Evolutionary conservation across 148 eudicot genomes (phyloP), one percentile per base, ranked within the genome.

Genomic region (Camellia granthamiana): DNA sequence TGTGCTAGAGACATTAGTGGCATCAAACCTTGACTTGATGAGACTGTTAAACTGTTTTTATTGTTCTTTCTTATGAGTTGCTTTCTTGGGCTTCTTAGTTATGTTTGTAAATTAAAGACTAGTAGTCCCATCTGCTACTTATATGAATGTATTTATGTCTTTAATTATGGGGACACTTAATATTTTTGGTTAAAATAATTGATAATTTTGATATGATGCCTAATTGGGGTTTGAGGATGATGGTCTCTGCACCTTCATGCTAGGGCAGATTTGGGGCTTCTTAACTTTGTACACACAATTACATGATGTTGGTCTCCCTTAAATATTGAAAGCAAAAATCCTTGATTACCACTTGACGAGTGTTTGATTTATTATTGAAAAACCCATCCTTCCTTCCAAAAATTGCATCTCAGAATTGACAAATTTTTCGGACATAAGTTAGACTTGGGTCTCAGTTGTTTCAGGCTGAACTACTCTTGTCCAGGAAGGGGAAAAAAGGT

Each of bases 1-100:
- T 96, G 99, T 89, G 96, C 93, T 79, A 91, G 97, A 69, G 85
- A 73, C 67, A 72, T 75, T 62, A 80, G 78, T 52, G 84, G 82
- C 56, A 67, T 74, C 72, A 71, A 77, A 49, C 76, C 85, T 73
- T 85, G 78, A 82, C 38, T 52, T 72, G 62, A 73, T 73, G 65
- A 65, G 49, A 72, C 5, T 58, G 77, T 64, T 74, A 74, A 58
- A 56, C 19, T 6, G 0, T 7, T 58, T 16, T n/a, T 38, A 21
- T 46, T 58, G n/a, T 74, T 56, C n/a, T 42, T 41, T 61, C n/a
- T 0, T 54, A 30, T 38, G 16, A 15, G 64, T 58, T 58, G 52
- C 52, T 4, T 49, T 49, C 52, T 49, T 49, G 52, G 52, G 52
- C 52, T 49, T 19, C 42, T 74, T 72, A n/a, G 13, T 21, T 30